Base-by-base conservation (phyloP, 2,329 filamentous ascomycete genomes). In the Aspergillus sp. region DNA sequence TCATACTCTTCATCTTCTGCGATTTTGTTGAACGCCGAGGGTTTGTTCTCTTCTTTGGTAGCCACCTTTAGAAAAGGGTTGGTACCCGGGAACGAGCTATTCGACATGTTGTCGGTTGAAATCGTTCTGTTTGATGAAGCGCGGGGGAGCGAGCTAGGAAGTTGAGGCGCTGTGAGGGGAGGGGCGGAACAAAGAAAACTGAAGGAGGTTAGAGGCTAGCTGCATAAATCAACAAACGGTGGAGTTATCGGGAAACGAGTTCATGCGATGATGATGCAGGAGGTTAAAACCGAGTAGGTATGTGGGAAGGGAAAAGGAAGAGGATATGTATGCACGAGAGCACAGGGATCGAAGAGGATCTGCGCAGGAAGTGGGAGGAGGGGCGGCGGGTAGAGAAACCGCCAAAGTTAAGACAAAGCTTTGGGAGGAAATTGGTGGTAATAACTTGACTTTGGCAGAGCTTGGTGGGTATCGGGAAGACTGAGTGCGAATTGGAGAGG, bases 1-100 rank as follows among this genome's bases (percentile, higher is more conserved):
- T 93, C 90, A 70, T 85, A 86, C 73, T 93, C 90, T 53, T 96
- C 91, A 68, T 96, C 91, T 76, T 96, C 91, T 58, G 83, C 79
- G 57, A 93, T 86, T 60, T 90, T 85, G 61, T 82, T 83, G 75
- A 84, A 84, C 66, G 73, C 72, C 58, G 74, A 68, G 62, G 70
- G 73, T 66, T 77, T 80, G 62, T 80, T 30, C 26, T 30, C 77
- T 62, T 77, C 78, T 57, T 87, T 88, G 66, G 93, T 92, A 47
- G 88, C 89, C 74, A 92, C 91, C 76, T 86, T 85, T 73, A 89
- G 85, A 67, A 93, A 93, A 36, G 90, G 90, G 75, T 93, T 95
- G 74, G 87, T 85, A 74, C 90, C 91, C 57, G 89, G 89, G 76
- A 96, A 95, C 68, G 62, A 62, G 68, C 83, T 87, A 73, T 87